phyloP scores from a whole-genome alignment of 345 rosid genomes.

The Mangifera indica region DNA sequence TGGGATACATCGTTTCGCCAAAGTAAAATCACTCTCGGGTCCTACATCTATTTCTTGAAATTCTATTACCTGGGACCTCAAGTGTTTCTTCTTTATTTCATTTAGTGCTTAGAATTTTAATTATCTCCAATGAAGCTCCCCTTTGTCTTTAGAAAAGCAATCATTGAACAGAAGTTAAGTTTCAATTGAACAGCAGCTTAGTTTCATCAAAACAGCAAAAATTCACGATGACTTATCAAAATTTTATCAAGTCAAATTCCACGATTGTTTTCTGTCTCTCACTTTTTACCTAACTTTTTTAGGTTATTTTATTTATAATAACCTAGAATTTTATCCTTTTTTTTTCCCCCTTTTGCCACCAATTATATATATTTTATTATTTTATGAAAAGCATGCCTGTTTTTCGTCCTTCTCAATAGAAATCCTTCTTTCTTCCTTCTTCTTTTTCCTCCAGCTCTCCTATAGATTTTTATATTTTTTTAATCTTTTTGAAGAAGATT shows the following conservation, averaged over 20 bases:
- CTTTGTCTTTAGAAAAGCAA: background rate
- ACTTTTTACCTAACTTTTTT: background rate
- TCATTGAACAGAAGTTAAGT: too few species aligned
- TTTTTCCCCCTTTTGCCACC: too few species aligned
- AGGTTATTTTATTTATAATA: too few species aligned
- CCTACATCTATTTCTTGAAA: background rate
- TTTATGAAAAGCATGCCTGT: background rate
- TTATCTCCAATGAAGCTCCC: background rate
- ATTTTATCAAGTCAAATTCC: background rate
- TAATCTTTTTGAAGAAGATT: too few species aligned
- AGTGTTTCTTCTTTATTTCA: too few species aligned
- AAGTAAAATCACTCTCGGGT: background rate
- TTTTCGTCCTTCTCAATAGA: background rate
- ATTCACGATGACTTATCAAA: background rate
- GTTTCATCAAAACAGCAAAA: background rate
- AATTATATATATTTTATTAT: too few species aligned
- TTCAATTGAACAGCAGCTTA: background rate
- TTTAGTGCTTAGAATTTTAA: background rate
- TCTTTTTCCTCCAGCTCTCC: too few species aligned
- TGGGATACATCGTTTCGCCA: too few species aligned
- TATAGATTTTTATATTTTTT: too few species aligned
- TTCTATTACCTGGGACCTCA: background rate
- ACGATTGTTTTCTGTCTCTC: too few species aligned
- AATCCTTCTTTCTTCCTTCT: too few species aligned
- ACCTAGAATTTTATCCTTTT: too few species aligned